Evolutionary conservation across 2,329 filamentous ascomycete species (phyloP).

Genomic region (Aspergillus flavus): DNA sequence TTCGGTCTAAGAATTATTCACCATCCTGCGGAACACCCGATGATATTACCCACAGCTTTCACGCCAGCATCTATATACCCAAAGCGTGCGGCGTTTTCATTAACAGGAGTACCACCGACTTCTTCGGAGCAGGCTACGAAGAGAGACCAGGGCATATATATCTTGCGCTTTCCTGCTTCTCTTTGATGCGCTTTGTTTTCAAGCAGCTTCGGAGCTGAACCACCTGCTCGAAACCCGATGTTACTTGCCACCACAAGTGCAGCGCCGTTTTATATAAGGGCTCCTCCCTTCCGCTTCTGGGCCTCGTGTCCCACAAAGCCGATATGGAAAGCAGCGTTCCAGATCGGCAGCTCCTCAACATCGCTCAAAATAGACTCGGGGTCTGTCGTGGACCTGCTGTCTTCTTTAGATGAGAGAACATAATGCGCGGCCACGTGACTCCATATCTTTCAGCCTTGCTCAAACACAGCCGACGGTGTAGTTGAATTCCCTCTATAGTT

Average conservation of each 20-base stretch:
- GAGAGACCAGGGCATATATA: background rate
- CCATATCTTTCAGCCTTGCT: background rate
- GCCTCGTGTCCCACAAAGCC: background rate
- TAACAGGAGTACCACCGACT: background rate
- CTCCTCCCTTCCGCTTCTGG: background rate
- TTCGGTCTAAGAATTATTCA: background rate
- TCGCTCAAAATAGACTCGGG: too few relatives aligned
- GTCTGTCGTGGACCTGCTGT: background rate
- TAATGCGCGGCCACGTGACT: too few relatives aligned
- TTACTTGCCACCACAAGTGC: background rate
- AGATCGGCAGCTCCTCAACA: background rate
- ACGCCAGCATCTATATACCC: background rate
- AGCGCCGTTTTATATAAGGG: background rate
- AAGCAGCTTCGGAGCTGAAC: background rate
- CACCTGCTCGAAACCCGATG: background rate
- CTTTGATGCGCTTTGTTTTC: background rate
- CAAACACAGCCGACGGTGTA: background rate
- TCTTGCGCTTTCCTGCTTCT: background rate
- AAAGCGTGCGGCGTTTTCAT: background rate
- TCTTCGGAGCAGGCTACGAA: background rate
- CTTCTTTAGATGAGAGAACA: too few relatives aligned
- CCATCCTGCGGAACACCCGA: background rate
- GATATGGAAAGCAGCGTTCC: background rate
- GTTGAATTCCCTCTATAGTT: background rate
- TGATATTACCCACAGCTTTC: background rate